Evolutionary conservation across 306 rosid genomes (phyloP), one percentile per base, ranked within the genome.

Genomic region (Heteromeles arbutifolia): DNA sequence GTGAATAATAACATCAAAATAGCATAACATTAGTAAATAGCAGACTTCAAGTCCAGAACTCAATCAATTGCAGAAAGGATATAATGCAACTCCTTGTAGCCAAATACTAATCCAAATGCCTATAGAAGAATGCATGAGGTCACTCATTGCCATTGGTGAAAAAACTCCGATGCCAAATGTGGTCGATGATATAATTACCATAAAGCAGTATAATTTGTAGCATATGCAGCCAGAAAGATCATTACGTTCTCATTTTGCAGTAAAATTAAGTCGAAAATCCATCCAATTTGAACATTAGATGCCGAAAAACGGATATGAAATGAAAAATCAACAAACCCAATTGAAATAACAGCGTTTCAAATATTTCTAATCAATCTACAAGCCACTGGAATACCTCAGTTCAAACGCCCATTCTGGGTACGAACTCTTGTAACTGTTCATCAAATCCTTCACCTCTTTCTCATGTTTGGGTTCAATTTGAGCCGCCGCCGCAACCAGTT

Each of bases 391-490:
- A 17, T 67, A 89, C 97, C 97, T 87, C 17, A 95, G 82, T 75
- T 90, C 81, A 39, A 90, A 81, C 62, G 82, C 81, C 97, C 97
- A 95, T 78, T 83, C 84, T 24, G 85, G 69, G 72, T 90, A 87
- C 76, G 65, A 74, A 79, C 75, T 78, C 81, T 59, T 83, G n/a
- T 92, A 94, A 56, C 92, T 84, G 56, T 73, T 76, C 69, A 90
- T 64, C 76, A 94, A 56, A 45, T 71, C 74, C 26, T 74, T 67
- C 31, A 84, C 74, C 85, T 95, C 97, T 5, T 83, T 83, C 81
- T 86, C 87, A 37, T 92, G 98, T 80, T 90, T 92, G n/a, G 96
- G 98, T 72, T 83, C 84, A 71, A 90, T 82, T 3, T 79, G 80
- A 70, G 87, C 69, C 11, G 79, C 83, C 12, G 93, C 97, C 43